Conservation (phyloP, 208 protist genomes). For the Leptomonas seymouri region DNA sequence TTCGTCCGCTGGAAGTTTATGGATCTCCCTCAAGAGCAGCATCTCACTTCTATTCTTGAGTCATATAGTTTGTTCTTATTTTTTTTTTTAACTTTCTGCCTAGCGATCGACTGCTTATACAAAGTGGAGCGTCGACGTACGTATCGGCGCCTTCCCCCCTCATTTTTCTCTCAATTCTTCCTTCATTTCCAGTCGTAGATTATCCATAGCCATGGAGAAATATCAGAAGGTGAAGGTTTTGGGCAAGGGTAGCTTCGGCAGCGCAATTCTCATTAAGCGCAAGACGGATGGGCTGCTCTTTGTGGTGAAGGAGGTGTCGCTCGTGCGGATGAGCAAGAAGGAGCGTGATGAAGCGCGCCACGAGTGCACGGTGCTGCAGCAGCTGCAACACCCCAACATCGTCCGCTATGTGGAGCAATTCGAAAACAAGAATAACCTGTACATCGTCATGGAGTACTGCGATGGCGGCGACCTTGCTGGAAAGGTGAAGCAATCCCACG, state of each 20-base stretch:
- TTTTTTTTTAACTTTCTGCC: too few relatives aligned
- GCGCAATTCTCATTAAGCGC: slow-evolving; percentile 91
- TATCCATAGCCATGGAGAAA: slow-evolving; percentile 78
- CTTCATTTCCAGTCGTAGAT: neutral
- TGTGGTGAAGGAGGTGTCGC: slow-evolving; percentile 92
- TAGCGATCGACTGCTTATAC: too few relatives aligned
- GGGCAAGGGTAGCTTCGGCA: slow-evolving; percentile 94
- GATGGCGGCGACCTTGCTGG: slow-evolving; percentile 83
- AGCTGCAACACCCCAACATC: slow-evolving; percentile 92
- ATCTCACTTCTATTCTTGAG: too few relatives aligned
- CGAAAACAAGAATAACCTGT: slow-evolving; percentile 87
- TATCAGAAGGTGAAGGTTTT: slow-evolving; percentile 90
- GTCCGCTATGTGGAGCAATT: slow-evolving; percentile 94
- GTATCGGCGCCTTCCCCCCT: neutral
- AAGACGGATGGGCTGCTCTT: slow-evolving; percentile 82
- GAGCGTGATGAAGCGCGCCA: slow-evolving; percentile 90
- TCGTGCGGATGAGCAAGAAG: slow-evolving; percentile 84
- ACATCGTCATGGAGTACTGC: slow-evolving; percentile 95
- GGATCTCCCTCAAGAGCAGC: too few relatives aligned
- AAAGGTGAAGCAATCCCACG: slow-evolving; percentile 69
- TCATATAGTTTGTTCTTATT: too few relatives aligned
- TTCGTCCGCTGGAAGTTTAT: too few relatives aligned
- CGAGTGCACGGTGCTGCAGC: slow-evolving; percentile 85
- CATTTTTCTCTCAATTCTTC: neutral
- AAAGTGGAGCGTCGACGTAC: neutral